phyloP scores from a whole-genome alignment of 2,329 filamentous ascomycete genomes.

The Penicillium sp. region DNA sequence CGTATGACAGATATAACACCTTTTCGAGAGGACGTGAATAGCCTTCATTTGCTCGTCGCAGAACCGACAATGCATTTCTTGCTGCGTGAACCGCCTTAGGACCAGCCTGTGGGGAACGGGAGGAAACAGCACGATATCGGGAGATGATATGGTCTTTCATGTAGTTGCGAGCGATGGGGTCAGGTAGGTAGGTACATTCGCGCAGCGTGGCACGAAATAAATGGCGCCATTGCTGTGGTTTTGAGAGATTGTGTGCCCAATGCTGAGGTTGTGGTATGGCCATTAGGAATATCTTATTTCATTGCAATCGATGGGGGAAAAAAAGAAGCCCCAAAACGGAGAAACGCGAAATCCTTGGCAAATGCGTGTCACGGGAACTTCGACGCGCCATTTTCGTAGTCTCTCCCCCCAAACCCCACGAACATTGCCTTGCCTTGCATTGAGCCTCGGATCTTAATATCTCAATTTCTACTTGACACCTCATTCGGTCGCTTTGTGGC shows the following conservation, averaged over 20 bases:
- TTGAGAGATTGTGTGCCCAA: constrained; percentile 22
- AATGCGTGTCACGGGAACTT: constrained; percentile 25
- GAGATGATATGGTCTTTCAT: constrained; percentile 48
- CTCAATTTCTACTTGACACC: constrained; percentile 3
- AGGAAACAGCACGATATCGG: constrained; percentile 19
- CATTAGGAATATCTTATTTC: neutral
- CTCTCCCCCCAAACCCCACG: constrained; percentile 23
- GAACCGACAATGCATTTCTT: constrained; percentile 43
- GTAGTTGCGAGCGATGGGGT: constrained; percentile 54
- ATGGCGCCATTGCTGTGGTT: constrained; percentile 39
- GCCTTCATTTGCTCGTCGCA: constrained; percentile 58
- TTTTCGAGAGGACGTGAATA: constrained; percentile 52
- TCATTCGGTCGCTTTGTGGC: constrained; percentile 6
- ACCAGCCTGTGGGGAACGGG: constrained; percentile 21
- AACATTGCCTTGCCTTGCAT: constrained; percentile 21
- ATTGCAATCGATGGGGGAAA: neutral
- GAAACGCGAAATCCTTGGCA: constrained; percentile 30
- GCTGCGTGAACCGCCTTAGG: constrained; percentile 25
- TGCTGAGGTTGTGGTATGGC: constrained; percentile 13
- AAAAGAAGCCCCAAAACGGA: constrained; percentile 15
- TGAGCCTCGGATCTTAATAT: constrained; percentile 15
- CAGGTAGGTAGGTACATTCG: constrained; percentile 61
- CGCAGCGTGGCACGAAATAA: constrained; percentile 58
- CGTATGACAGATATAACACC: constrained; percentile 57
- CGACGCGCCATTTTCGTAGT: constrained; percentile 25